Evolutionary conservation across 768 basidiomycete species (phyloP).

Genomic region (Hypholoma sublateritium): DNA sequence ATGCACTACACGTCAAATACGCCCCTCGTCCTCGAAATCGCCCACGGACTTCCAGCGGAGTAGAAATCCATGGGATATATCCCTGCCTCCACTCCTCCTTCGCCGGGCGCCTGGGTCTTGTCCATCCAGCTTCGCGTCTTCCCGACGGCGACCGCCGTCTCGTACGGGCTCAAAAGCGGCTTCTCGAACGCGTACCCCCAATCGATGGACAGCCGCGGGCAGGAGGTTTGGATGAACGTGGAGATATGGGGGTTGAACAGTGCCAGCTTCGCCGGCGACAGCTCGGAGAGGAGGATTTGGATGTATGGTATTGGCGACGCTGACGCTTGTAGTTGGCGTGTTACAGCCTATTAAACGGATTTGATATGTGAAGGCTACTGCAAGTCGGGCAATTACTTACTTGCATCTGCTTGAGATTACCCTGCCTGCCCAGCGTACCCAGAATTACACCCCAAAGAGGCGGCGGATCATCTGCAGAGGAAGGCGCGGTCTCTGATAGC

Average conservation of each 20-base stretch:
- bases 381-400: conserved; percentile 30
- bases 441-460: conserved; percentile 89
- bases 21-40: conserved; percentile 59
- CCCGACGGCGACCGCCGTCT: conserved; percentile 84
- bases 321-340: conserved; percentile 61
- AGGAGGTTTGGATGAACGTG: conserved; percentile 94
- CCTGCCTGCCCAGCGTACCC: conserved; percentile 93
- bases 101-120: conserved; percentile 14
- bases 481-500: conserved; percentile 20
- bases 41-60: conserved; percentile 76
- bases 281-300: conserved; percentile 90
- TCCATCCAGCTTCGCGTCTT: conserved; percentile 66
- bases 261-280: conserved; percentile 92
- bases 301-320: conserved; percentile 68
- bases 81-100: conserved; percentile 27
- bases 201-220: conserved; percentile 94
- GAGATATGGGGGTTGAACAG: conserved; percentile 81
- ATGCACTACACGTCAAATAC: conserved; percentile 31
- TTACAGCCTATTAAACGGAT: conserved; percentile 58
- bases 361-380: background rate
- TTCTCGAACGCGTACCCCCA: conserved; percentile 97
- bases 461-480: background rate
- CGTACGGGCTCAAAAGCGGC: conserved; percentile 91
- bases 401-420: conserved; percentile 86
- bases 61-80: conserved; percentile 98